Conservation (phyloP, 2,329 filamentous ascomycete genomes). For the Penicillium decumbens region DNA sequence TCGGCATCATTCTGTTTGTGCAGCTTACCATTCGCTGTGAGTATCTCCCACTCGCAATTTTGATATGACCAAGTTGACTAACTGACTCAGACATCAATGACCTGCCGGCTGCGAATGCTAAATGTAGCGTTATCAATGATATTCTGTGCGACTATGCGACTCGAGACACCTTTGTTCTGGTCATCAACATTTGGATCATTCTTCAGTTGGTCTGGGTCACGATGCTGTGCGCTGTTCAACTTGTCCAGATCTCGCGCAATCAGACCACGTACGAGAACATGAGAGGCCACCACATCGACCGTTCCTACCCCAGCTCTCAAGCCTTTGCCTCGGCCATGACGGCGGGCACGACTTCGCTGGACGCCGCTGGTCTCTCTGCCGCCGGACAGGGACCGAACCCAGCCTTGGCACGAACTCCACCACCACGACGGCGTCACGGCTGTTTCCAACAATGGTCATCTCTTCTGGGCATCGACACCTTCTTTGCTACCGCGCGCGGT, state of each 20-base stretch:
- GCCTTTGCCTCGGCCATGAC: constrained; percentile 65
- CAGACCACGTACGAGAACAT: constrained; percentile 98
- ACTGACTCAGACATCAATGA: constrained; percentile 56
- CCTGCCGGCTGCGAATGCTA: constrained; percentile 48
- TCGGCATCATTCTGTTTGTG: constrained; percentile 69
- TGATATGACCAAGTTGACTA: neutral
- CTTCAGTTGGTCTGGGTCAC: constrained; percentile 91
- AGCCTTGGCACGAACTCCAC: constrained; percentile 46
- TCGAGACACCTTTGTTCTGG: constrained; percentile 76
- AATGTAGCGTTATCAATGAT: constrained; percentile 73
- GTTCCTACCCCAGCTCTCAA: constrained; percentile 50
- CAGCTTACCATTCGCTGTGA: constrained; percentile 68
- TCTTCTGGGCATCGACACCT: constrained; percentile 85
- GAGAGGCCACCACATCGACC: constrained; percentile 65
- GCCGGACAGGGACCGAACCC: constrained; percentile 62
- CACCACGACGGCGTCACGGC: constrained; percentile 51
- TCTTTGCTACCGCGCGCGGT: constrained; percentile 81
- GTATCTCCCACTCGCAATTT: constrained; percentile 27
- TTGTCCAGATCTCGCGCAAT: constrained; percentile 84
- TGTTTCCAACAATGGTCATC: constrained; percentile 75
- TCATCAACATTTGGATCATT: constrained; percentile 71
- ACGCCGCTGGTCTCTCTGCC: constrained; percentile 65
- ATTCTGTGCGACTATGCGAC: constrained; percentile 70
- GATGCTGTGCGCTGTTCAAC: constrained; percentile 94
- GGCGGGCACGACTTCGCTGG: constrained; percentile 60